Evolutionary conservation across 2,329 filamentous ascomycete species (phyloP), one percentile per base, ranked within the genome.

Genomic region (Bipolaris zeicola): DNA sequence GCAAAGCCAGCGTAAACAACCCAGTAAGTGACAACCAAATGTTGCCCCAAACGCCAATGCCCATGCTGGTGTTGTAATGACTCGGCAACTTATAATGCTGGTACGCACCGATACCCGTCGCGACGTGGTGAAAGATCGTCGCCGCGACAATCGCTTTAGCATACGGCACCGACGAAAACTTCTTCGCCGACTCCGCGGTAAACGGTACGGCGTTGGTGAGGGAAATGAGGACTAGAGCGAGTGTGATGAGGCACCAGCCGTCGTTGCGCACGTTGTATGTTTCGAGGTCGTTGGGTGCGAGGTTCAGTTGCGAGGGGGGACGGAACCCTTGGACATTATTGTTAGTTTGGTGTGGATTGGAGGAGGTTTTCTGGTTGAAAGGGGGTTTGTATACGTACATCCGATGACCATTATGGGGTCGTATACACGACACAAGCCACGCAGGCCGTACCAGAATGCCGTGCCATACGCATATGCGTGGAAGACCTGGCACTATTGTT

Each of bases 221-320:
- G 14, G 59, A 60, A n/a, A 69, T 11, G 6, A 69, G 58, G 42
- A 69, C 64, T 24, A 67, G 46, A 14, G 65, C 63, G 13, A 69
- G 66, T 6, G 66, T 69, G 14, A 69, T 33, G n/a, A 69, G 63
- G 42, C 65, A 69, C 66, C 65, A 69, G 20, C 66, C 66, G 20
- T 69, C 66, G 42, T 60, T 67, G 50, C 61, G 62, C 18, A 69
- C 52, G 39, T 66, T 69, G 57, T 69, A 69, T 28, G 63, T 54
- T 26, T 69, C 66, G 26, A 69, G 66, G n/a, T 67, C 63, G 42
- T 66, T 69, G 20, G 65, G 56, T 0, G 52, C 39, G 22, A 67
- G 63, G 44, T 64, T 57, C 13, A 61, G 52, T 59, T 69, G 66
- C 13, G 65, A 62, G 24, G 66, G 66, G 18, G 66, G 66, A 0